phyloP scores from a whole-genome alignment of 2,329 filamentous ascomycete genomes.

The Penicillium freii region DNA sequence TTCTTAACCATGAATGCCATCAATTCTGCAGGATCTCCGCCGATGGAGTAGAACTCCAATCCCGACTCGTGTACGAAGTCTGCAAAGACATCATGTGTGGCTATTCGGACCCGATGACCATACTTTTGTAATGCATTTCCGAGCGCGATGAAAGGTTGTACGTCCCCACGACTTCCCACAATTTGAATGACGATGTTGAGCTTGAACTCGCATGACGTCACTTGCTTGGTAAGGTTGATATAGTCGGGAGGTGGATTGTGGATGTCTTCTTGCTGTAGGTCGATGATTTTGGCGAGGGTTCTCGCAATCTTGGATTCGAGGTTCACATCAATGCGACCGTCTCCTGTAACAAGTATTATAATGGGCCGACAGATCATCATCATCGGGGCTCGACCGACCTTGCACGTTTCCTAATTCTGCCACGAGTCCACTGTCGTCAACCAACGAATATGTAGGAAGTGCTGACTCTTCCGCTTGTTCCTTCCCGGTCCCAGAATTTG shows the following conservation, averaged over 20 bases:
- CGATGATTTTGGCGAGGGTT: constrained; percentile 23
- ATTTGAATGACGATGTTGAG: constrained; percentile 57
- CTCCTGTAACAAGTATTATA: constrained; percentile 6
- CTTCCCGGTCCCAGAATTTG: too few species aligned
- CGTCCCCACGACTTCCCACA: constrained; percentile 57
- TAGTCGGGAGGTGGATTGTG: constrained; percentile 21
- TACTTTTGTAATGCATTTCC: constrained; percentile 51
- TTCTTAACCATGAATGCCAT: constrained; percentile 55
- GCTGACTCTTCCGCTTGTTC: neutral
- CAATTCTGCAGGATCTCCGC: constrained; percentile 54
- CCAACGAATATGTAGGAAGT: neutral
- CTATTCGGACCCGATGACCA: constrained; percentile 57
- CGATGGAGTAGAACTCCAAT: constrained; percentile 58
- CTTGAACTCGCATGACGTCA: neutral
- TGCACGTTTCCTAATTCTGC: neutral
- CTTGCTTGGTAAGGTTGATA: constrained; percentile 23
- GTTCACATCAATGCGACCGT: constrained; percentile 26
- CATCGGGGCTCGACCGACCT: neutral
- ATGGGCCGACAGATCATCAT: too few species aligned
- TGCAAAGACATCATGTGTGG: constrained; percentile 56
- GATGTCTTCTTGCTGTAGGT: constrained; percentile 20
- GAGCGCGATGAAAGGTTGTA: constrained; percentile 60
- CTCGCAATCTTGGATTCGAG: constrained; percentile 26
- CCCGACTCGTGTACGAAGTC: constrained; percentile 54
- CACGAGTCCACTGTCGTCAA: neutral